phyloP scores from a whole-genome alignment of 176 grass and related monocot genomes.

The barley (Hordeum vulgare) region DNA sequence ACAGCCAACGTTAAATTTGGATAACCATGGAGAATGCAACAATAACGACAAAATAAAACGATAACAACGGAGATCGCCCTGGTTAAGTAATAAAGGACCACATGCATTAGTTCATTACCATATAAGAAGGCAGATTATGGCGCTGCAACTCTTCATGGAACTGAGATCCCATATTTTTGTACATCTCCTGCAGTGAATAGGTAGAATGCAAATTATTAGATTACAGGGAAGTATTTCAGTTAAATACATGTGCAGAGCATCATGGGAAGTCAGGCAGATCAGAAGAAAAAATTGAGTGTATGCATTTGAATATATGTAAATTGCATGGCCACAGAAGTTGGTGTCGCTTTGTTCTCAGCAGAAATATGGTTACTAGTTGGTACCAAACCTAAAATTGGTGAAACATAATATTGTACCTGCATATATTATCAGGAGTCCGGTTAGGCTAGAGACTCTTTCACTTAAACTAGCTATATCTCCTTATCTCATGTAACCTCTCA shows the following conservation, averaged over 20 bases:
- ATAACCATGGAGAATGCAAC: neutral
- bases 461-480: too few species aligned
- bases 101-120: conserved; percentile 53
- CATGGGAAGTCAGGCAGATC: neutral
- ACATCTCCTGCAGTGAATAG: conserved; percentile 58
- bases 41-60: neutral
- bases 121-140: conserved; percentile 72
- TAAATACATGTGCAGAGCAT: conserved; percentile 5
- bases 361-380: neutral
- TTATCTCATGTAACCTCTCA: too few species aligned
- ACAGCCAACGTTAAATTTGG: neutral
- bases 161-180: conserved; percentile 65
- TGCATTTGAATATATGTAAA: conserved; percentile 5
- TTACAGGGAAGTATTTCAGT: neutral
- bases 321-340: conserved; percentile 13
- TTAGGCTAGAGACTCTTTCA: too few species aligned
- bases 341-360: neutral
- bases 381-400: neutral
- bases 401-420: too few species aligned
- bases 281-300: neutral
- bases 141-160: conserved; percentile 84
- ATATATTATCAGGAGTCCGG: too few species aligned
- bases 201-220: neutral
- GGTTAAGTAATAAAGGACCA: neutral
- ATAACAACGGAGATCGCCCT: neutral